Conservation (phyloP, 23 red algal genomes). For the Rhodosorus marinus region DNA sequence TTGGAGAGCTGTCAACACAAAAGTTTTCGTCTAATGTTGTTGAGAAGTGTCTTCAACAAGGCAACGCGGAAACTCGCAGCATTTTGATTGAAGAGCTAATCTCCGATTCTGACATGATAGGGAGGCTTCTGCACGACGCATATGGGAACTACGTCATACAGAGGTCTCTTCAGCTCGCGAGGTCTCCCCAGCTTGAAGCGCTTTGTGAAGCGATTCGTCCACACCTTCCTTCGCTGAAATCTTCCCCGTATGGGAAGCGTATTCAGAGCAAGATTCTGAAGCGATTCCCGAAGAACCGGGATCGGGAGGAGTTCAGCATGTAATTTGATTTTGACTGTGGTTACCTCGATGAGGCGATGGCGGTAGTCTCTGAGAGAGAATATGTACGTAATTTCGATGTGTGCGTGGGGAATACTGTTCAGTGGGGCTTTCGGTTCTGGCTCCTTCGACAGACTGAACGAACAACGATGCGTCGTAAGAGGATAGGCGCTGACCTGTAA, state of each 20-base stretch:
- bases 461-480: no score
- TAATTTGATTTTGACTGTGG: background rate
- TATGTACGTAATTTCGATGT: background rate
- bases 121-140: constrained; percentile 59
- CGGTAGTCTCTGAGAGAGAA: no score
- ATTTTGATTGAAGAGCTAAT: constrained; percentile 75
- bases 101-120: constrained; percentile 19
- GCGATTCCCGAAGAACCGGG: constrained; percentile 38
- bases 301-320: background rate
- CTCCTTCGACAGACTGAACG: no score
- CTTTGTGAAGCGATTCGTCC: constrained; percentile 89
- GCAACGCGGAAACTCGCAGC: constrained; percentile 20
- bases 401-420: background rate
- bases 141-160: constrained; percentile 97
- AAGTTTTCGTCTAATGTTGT: constrained; percentile 96
- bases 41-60: constrained; percentile 79
- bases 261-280: constrained; percentile 77
- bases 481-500: no score
- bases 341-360: background rate
- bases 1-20: constrained; percentile 73
- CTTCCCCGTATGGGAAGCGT: constrained; percentile 82
- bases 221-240: constrained; percentile 58
- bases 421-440: background rate
- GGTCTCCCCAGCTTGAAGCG: constrained; percentile 51
- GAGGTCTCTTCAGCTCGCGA: constrained; percentile 60